Evolutionary conservation across 768 basidiomycete genomes (phyloP).

Genomic region (Termitomyces heimii): DNA sequence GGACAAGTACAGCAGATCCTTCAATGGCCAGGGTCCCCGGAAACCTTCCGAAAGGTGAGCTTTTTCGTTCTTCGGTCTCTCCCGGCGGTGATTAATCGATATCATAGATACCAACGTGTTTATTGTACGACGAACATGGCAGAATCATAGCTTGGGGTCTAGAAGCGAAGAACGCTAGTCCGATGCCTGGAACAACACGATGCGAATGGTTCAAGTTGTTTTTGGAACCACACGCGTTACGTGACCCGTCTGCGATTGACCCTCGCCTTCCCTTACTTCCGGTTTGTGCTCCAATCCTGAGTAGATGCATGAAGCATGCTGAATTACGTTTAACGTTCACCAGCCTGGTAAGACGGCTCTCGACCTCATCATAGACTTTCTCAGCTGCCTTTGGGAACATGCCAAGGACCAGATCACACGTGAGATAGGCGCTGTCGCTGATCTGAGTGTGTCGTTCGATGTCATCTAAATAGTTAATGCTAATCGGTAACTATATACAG

Average conservation of each 20-base stretch:
- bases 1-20: conserved; percentile 82
- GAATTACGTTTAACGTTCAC: conserved; percentile 9
- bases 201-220: conserved; percentile 80
- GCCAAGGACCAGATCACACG: conserved; percentile 83
- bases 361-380: conserved; percentile 80
- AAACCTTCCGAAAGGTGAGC: conserved; percentile 75
- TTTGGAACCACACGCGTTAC: conserved; percentile 74
- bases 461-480: conserved; percentile 1
- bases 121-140: conserved; percentile 72
- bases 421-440: conserved; percentile 81
- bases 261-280: conserved; percentile 76
- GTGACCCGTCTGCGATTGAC: conserved; percentile 66
- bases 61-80: background rate
- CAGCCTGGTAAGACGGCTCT: conserved; percentile 71
- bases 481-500: conserved; percentile 29
- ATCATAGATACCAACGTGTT: conserved; percentile 67
- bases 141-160: conserved; percentile 80
- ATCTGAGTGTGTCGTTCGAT: conserved; percentile 57
- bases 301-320: background rate
- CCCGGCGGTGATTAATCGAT: conserved; percentile 3
- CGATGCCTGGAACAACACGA: conserved; percentile 53
- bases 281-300: conserved; percentile 36
- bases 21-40: conserved; percentile 80
- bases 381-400: conserved; percentile 81
- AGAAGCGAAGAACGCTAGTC: conserved; percentile 78